These are phyloP conservation scores for Colletotrichum falcatum DNA, from an alignment of 2,329 filamentous ascomycete genomes.

Conservation along the genomic window DNA sequence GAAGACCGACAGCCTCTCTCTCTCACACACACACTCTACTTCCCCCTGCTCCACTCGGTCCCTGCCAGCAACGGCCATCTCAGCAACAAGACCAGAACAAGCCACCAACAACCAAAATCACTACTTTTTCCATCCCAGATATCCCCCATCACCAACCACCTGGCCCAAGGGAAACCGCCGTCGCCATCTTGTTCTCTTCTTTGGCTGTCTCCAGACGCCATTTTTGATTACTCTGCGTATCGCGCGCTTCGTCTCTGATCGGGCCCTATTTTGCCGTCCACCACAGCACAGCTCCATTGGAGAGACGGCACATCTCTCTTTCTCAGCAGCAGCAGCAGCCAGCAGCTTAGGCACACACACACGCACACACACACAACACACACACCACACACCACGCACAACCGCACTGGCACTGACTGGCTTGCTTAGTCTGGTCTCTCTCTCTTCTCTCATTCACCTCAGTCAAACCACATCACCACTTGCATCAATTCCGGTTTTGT, in stretches of 20 bases:
- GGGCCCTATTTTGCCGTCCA: constrained; percentile 4
- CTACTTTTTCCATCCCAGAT: constrained; percentile 27
- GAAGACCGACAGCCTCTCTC: background rate
- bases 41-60: background rate
- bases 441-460: constrained; percentile 8
- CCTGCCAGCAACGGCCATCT: constrained; percentile 10
- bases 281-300: background rate
- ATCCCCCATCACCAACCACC: constrained; percentile 1
- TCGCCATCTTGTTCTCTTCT: constrained; percentile 16
- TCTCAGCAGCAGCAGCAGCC: background rate
- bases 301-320: background rate
- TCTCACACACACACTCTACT: too few relatives aligned
- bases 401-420: too few relatives aligned
- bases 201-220: background rate
- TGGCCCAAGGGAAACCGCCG: constrained; percentile 24
- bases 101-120: constrained; percentile 18
- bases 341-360: constrained; percentile 9
- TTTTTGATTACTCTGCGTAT: constrained; percentile 11
- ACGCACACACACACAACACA: constrained; percentile 2
- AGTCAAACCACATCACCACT: constrained; percentile 41
- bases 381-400: background rate
- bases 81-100: constrained; percentile 38
- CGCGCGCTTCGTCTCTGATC: constrained; percentile 5
- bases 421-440: constrained; percentile 4
- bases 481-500: constrained; percentile 35